Evolutionary conservation across 2,329 filamentous ascomycete species (phyloP).

Genomic region (Dactylonectria estremocensis): DNA sequence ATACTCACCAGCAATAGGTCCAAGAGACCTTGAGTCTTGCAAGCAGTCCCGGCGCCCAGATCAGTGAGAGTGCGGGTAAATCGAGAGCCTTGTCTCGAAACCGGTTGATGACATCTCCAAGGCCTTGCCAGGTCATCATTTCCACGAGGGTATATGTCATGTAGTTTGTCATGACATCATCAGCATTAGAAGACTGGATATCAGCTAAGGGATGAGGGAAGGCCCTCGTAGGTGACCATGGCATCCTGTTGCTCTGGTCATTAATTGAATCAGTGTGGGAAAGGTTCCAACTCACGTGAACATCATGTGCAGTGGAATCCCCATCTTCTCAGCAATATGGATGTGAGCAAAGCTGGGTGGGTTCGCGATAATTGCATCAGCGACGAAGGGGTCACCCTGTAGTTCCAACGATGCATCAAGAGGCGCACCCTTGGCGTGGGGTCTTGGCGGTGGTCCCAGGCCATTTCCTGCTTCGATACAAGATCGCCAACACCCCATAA

Average conservation of each 20-base stretch:
- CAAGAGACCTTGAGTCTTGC: slow-evolving; percentile 84
- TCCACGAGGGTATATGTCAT: slow-evolving; percentile 89
- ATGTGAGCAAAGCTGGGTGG: slow-evolving; percentile 84
- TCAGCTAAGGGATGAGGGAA: slow-evolving; percentile 92
- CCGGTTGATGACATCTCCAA: slow-evolving; percentile 91
- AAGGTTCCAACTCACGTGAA: slow-evolving; percentile 78
- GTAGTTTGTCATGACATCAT: slow-evolving; percentile 84
- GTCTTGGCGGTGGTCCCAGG: slow-evolving; percentile 62
- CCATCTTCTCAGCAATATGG: slow-evolving; percentile 82
- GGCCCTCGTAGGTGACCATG: slow-evolving; percentile 87
- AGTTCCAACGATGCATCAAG: slow-evolving; percentile 55
- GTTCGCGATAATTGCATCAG: slow-evolving; percentile 85
- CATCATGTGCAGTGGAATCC: slow-evolving; percentile 86
- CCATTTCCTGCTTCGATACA: slow-evolving; percentile 87
- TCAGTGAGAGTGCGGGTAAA: slow-evolving; percentile 82
- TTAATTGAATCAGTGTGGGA: not conserved
- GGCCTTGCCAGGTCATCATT: slow-evolving; percentile 93
- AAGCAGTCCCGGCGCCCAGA: slow-evolving; percentile 87
- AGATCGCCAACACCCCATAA: slow-evolving; percentile 89
- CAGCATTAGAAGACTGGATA: slow-evolving; percentile 82
- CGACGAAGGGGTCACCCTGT: slow-evolving; percentile 80
- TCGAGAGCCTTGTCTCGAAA: slow-evolving; percentile 84
- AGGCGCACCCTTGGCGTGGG: slow-evolving; percentile 63
- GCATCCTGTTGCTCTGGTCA: slow-evolving; percentile 78
- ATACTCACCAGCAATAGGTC: slow-evolving; percentile 85